These are phyloP conservation scores for Phytophthora pisi DNA, from an alignment of 352 stramenopile species.

Conservation along the genomic window DNA sequence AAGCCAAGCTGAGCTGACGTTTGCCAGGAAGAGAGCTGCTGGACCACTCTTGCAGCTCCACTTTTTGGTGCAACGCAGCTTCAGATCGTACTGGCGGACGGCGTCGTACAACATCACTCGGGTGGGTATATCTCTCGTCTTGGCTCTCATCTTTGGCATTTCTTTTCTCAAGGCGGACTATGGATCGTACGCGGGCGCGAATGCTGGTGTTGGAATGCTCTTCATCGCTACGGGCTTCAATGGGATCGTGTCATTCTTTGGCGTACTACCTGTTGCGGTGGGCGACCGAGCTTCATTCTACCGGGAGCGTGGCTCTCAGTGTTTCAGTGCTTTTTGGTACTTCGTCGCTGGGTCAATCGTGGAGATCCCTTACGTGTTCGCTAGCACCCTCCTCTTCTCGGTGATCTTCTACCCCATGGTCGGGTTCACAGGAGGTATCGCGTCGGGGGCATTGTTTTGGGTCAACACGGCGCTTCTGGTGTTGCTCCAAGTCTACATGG, in stretches of 20 bases:
- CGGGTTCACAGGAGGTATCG: conserved; percentile 45
- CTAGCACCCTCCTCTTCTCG: conserved; percentile 49
- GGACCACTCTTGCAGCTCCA: conserved; percentile 34
- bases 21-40: conserved; percentile 39
- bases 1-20: conserved; percentile 30
- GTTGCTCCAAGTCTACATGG: conserved; percentile 56
- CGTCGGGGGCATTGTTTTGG: conserved; percentile 44
- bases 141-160: conserved; percentile 83
- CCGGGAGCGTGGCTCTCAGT: conserved; percentile 65
- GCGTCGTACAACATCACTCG: conserved; percentile 85
- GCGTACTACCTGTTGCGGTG: conserved; percentile 77
- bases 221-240: conserved; percentile 88
- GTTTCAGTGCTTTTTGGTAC: conserved; percentile 83
- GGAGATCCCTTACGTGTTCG: conserved; percentile 71
- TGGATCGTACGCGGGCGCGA: conserved; percentile 48
- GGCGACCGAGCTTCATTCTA: conserved; percentile 85
- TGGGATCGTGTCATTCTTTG: conserved; percentile 84
- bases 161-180: conserved; percentile 68
- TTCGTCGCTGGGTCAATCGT: conserved; percentile 71
- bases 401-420: conserved; percentile 66
- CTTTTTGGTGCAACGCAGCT: conserved; percentile 45
- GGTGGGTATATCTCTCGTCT: conserved; percentile 59
- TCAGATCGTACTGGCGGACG: conserved; percentile 51
- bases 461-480: conserved; percentile 50
- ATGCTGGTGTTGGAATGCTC: conserved; percentile 75